A percentile compares a stretch with the other conserved stretches of the same genome.
These are phyloP conservation scores for Hyphopichia burtonii DNA, from an alignment of 1,139 yeast genomes.

Conservation along the genomic window DNA sequence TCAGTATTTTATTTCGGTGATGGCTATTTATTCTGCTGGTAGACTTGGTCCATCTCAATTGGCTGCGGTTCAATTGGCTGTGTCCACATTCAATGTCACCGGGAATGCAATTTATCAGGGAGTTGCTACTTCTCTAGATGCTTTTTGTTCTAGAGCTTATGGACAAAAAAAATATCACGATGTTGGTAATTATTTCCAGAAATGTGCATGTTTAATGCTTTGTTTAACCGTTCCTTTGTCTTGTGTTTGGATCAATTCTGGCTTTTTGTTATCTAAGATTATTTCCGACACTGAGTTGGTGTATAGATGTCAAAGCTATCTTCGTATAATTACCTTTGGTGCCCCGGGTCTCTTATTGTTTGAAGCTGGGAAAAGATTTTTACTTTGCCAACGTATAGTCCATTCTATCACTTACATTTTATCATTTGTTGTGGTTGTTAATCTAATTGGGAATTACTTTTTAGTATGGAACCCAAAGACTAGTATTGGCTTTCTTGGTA, in stretches of 20 bases:
- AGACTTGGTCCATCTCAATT: conserved; percentile 17
- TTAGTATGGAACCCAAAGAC: conserved; percentile 26
- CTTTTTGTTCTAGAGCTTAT: conserved; percentile 40
- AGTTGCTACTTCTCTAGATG: conserved; percentile 43
- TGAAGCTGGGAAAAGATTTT: conserved; percentile 40
- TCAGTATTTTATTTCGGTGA: conserved; percentile 18
- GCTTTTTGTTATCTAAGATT: conserved; percentile 19
- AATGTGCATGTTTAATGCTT: conserved; percentile 25
- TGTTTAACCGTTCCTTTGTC: conserved; percentile 19
- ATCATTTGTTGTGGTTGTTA: conserved; percentile 33
- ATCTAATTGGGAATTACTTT: conserved; percentile 22
- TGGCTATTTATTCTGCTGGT: conserved; percentile 18
- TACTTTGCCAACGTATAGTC: conserved; percentile 40
- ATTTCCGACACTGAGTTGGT: conserved; percentile 32
- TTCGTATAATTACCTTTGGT: conserved; percentile 28
- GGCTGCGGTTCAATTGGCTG: conserved; percentile 20
- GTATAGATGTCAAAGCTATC: conserved; percentile 26
- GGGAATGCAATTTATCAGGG: conserved; percentile 24
- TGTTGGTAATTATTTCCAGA: conserved; percentile 38
- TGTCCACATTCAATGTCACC: conserved; percentile 22
- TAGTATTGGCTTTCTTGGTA: conserved; percentile 39
- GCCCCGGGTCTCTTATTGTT: conserved; percentile 38
- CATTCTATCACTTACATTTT: conserved; percentile 38
- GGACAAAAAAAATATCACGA: conserved; percentile 30
- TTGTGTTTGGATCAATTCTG: conserved; percentile 38